Conservation (phyloP, 306 rosid species). For the Dryas alaskensis region DNA sequence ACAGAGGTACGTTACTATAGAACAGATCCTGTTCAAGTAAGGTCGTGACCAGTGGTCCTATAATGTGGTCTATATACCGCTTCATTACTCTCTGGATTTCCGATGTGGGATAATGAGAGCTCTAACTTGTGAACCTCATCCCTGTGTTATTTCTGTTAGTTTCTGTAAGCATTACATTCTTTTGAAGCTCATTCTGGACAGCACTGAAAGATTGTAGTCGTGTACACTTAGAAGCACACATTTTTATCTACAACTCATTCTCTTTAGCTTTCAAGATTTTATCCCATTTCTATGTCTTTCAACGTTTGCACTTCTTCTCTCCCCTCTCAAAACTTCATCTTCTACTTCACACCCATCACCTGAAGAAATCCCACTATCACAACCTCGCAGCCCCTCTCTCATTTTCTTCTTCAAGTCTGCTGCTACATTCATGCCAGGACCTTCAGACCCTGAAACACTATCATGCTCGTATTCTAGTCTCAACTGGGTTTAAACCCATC, state of each 20-base stretch:
- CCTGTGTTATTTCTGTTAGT: too few relatives aligned
- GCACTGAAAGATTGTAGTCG: too few relatives aligned
- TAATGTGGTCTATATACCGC: too few relatives aligned
- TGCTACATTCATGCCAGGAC: constrained; percentile 28
- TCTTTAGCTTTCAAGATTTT: neutral
- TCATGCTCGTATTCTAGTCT: constrained; percentile 39
- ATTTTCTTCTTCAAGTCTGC: neutral
- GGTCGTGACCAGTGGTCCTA: accelerated
- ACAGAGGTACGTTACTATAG: constrained; percentile 4
- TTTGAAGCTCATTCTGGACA: too few relatives aligned
- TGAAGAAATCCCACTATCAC: constrained; percentile 33
- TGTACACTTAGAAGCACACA: too few relatives aligned
- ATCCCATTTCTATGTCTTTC: constrained; percentile 28
- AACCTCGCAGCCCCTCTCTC: constrained; percentile 1
- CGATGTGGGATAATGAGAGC: neutral
- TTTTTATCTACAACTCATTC: neutral
- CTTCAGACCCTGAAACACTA: constrained; percentile 29
- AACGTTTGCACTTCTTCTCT: constrained; percentile 14
- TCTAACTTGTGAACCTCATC: too few relatives aligned
- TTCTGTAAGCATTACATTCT: too few relatives aligned
- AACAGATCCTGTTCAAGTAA: constrained; percentile 31
- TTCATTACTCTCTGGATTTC: neutral
- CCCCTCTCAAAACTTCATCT: constrained; percentile 14
- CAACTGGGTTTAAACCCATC: constrained; percentile 21
- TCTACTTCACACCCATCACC: constrained; percentile 49